Evolutionary conservation across 176 grass and related monocot genomes (phyloP).

Genomic region (Puccinellia tenuiflora): DNA sequence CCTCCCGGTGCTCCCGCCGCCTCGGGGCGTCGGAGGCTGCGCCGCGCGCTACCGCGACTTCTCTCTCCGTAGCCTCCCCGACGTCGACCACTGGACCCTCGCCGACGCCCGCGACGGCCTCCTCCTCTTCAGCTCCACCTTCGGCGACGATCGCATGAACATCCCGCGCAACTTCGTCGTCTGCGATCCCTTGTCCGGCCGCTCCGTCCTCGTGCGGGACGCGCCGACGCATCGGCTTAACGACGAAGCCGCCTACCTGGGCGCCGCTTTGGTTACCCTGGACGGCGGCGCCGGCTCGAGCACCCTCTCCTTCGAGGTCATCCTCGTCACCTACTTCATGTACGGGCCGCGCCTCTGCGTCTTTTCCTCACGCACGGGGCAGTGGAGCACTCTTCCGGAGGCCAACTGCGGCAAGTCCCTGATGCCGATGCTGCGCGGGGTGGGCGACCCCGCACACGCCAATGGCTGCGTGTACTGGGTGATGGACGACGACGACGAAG

Average conservation of each 20-base stretch:
- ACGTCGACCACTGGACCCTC: neutral
- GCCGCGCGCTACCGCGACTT: neutral
- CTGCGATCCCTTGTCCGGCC: slow-evolving; percentile 8
- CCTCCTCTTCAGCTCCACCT: slow-evolving; percentile 1
- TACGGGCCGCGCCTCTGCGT: neutral
- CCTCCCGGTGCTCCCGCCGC: neutral
- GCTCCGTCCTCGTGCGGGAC: neutral
- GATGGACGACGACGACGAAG: neutral
- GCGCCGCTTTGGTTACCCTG: neutral
- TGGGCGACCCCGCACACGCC: too few relatives aligned
- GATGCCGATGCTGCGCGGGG: too few relatives aligned
- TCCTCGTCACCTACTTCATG: slow-evolving; percentile 7
- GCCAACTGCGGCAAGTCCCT: too few relatives aligned
- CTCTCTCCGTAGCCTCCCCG: neutral
- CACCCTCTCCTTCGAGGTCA: slow-evolving; percentile 8
- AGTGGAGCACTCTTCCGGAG: neutral
- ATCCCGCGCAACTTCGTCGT: neutral
- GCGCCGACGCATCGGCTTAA: neutral
- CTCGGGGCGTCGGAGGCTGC: neutral
- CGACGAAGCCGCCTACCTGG: neutral
- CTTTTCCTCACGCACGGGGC: neutral
- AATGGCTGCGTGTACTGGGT: too few relatives aligned
- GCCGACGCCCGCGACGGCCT: slow-evolving; percentile 4
- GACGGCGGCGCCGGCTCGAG: neutral
- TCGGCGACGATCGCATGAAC: neutral